A percentile compares a stretch with the other conserved stretches of the same genome.
Evolutionary conservation across 352 stramenopile species (phyloP).

Genomic region (Peronospora belbahrii): DNA sequence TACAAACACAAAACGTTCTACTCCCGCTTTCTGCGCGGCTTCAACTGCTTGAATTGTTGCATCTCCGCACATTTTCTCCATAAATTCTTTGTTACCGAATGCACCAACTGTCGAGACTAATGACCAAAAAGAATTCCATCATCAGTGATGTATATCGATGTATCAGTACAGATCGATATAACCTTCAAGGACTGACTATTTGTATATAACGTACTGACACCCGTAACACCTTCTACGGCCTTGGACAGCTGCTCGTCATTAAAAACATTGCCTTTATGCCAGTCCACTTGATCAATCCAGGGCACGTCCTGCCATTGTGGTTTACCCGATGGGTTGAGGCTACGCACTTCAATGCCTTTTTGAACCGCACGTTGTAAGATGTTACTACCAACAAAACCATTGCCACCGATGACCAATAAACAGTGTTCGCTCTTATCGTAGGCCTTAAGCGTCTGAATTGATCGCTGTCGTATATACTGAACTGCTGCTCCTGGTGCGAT

Average conservation of each 20-base stretch:
- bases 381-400: conserved; percentile 88
- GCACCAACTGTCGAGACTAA: conserved; percentile 83
- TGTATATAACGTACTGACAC: conserved; percentile 80
- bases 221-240: conserved; percentile 65
- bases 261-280: conserved; percentile 82
- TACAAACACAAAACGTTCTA: conserved; percentile 84
- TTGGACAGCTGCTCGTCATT: conserved; percentile 50
- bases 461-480: conserved; percentile 20
- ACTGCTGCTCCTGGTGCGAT: conserved; percentile 9
- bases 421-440: conserved; percentile 67
- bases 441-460: conserved; percentile 29
- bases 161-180: no score
- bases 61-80: conserved; percentile 87
- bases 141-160: background rate
- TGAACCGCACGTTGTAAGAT: conserved; percentile 82
- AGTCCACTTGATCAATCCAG: conserved; percentile 85
- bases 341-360: conserved; percentile 83
- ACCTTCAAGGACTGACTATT: background rate
- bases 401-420: conserved; percentile 83
- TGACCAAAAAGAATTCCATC: background rate
- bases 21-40: conserved; percentile 68
- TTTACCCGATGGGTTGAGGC: conserved; percentile 77
- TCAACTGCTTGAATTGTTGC: conserved; percentile 69
- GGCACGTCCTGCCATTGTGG: conserved; percentile 69
- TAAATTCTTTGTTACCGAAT: conserved; percentile 84